These are phyloP conservation scores for Alternaria incomplexa DNA, from an alignment of 2,329 filamentous ascomycete genomes.

Conservation along the genomic window DNA sequence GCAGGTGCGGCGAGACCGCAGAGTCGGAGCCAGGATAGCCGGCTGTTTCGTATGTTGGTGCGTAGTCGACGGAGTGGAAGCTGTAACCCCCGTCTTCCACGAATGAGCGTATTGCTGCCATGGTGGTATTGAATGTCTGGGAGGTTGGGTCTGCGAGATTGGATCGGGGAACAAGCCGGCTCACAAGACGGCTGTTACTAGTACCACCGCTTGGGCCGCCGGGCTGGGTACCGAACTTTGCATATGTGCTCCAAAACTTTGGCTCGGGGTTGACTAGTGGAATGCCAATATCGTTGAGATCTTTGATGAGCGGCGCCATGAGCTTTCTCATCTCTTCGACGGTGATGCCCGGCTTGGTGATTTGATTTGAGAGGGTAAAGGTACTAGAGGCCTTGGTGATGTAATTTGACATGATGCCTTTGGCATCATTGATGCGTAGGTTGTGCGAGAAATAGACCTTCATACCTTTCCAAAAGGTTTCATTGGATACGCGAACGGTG, in stretches of 20 bases:
- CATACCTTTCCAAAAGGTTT: conserved; percentile 38
- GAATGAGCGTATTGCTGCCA: conserved; percentile 27
- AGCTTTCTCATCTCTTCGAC: conserved; percentile 22
- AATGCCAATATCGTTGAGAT: conserved; percentile 25
- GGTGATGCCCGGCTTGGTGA: conserved; percentile 26
- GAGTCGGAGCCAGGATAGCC: conserved; percentile 30
- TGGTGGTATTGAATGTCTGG: conserved; percentile 19
- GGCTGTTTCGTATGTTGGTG: conserved; percentile 28
- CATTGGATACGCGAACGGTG: conserved; percentile 18
- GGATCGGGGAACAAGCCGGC: conserved; percentile 41
- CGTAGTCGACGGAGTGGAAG: conserved; percentile 37
- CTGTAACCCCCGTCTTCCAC: conserved; percentile 37
- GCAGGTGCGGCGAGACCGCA: conserved; percentile 30
- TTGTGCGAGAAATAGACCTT: conserved; percentile 30
- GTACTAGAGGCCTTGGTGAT: conserved; percentile 19
- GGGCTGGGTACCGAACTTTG: conserved; percentile 22
- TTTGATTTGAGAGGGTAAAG: conserved; percentile 23
- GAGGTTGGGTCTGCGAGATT: conserved; percentile 30
- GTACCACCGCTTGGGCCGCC: conserved; percentile 26
- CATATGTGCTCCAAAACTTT: conserved; percentile 25
- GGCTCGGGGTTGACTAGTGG: conserved; percentile 21
- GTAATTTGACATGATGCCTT: conserved; percentile 34
- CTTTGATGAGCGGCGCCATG: conserved; percentile 26
- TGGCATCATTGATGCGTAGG: conserved; percentile 28
- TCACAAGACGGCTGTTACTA: conserved; percentile 28